Conservation (phyloP, 345 rosid species). For the Linum tenue region DNA sequence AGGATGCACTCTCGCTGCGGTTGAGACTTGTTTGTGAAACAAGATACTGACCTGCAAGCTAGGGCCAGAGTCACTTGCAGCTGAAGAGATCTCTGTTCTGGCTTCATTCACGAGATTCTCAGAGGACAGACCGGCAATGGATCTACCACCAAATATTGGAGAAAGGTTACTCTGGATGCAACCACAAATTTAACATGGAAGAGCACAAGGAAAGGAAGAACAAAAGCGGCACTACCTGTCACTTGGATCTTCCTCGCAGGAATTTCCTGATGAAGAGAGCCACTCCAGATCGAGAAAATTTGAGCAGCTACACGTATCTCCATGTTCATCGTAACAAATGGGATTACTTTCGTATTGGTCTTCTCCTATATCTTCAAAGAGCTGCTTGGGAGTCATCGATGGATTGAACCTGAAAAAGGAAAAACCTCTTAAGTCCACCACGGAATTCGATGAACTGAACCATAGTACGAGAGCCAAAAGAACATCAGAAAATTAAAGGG, state of each 20-base stretch:
- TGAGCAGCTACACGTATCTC: slow-evolving; percentile 48
- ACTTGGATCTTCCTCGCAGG: slow-evolving; percentile 60
- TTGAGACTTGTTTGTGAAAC: background rate
- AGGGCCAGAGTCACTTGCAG: slow-evolving; percentile 10
- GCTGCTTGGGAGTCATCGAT: slow-evolving; percentile 22
- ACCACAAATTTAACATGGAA: background rate
- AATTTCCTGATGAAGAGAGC: slow-evolving; percentile 89
- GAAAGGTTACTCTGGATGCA: background rate
- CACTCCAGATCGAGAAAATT: slow-evolving; percentile 70
- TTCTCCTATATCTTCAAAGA: slow-evolving; percentile 29
- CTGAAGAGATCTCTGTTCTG: background rate
- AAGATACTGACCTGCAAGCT: slow-evolving; percentile 8
- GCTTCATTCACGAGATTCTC: slow-evolving; percentile 3
- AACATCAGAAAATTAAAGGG: background rate
- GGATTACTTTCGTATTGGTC: slow-evolving; percentile 38
- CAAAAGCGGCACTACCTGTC: slow-evolving; percentile 40
- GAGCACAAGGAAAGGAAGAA: background rate
- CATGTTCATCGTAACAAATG: slow-evolving; percentile 40
- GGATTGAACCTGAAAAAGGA: slow-evolving; percentile 37
- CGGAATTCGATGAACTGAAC: background rate
- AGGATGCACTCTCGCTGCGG: too few relatives aligned
- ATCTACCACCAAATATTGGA: background rate
- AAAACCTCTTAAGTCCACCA: background rate
- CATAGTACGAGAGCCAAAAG: background rate
- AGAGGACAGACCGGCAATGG: slow-evolving; percentile 2